Evolutionary conservation across 2,329 filamentous ascomycete genomes (phyloP), one percentile per base, ranked within the genome.

Genomic region (Neonectria hederae): DNA sequence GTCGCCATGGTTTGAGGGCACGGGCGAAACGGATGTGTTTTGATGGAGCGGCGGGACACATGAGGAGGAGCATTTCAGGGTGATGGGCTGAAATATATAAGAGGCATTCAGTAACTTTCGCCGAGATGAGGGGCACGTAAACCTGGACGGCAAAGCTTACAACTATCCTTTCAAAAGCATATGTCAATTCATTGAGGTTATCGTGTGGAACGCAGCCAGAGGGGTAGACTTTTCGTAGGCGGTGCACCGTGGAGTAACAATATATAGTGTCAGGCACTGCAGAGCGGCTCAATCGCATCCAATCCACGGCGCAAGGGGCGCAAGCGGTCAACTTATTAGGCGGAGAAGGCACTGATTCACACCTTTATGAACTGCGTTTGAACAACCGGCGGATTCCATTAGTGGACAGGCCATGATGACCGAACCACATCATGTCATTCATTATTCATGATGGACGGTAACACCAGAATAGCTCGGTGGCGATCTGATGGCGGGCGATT

Each of bases 321-420:
- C 9, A 30, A 11, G 10, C 10, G 28, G 28, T 30, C 11, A 30
- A 30, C 28, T 30, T n/a, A n/a, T 28, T 28, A 10, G 28, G 8
- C 28, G 28, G 9, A 30, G 28, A 10, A 3, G 28, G 30, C 30
- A 32, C 11, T 32, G 30, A 32, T 32, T 32, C 10, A 10, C 30
- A 13, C 30, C 11, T 32, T 32, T 32, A 2, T 10, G 4, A 32
- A 40, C 14, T 11, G 30, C 4, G 30, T 11, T 54, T 58, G 19
- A 65, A 49, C 10, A 45, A 28, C n/a, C 40, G 13, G n/a, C n/a
- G n/a, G n/a, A 21, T 19, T 19, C n/a, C n/a, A 42, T 42, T 21
- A 42, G 54, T 35, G 54, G 49, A 65, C 46, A 46, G 26, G 43
- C 42, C 56, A 63, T 63, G 59, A 63, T 63, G 63, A 54, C 52